phyloP scores from a whole-genome alignment of 768 basidiomycete species.

The Tylopilus subfusipes region DNA sequence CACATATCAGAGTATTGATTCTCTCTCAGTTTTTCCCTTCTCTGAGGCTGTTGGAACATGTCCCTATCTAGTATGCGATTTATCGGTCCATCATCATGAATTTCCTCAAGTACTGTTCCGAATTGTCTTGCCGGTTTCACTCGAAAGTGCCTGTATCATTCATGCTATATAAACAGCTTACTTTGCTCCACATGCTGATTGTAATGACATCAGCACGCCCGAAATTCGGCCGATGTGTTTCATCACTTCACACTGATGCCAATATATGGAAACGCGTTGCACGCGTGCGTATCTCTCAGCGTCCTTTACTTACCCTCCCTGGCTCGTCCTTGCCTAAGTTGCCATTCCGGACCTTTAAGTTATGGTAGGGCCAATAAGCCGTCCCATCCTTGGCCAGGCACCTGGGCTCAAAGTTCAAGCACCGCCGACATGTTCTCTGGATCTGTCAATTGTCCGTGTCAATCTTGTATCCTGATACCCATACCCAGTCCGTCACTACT shows the following conservation, averaged over 20 bases:
- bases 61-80: not conserved
- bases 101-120: not conserved
- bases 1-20: not conserved
- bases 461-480: not conserved
- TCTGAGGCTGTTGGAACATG: not conserved
- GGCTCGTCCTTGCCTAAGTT: not conserved
- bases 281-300: not conserved
- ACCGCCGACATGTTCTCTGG: not conserved
- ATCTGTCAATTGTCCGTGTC: not conserved
- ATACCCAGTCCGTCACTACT: not conserved
- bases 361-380: not conserved
- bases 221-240: not conserved
- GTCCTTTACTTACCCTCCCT: not conserved
- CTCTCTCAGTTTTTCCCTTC: not conserved
- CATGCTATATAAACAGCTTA: conserved; percentile 11
- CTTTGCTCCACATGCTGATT: not conserved
- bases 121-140: not conserved
- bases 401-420: not conserved
- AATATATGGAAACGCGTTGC: not conserved
- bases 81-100: not conserved
- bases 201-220: not conserved
- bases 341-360: not conserved
- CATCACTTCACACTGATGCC: not conserved
- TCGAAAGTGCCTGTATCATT: conserved; percentile 19
- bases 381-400: not conserved